Conservation (phyloP, 208 protist species). For the Leishmania arabica region DNA sequence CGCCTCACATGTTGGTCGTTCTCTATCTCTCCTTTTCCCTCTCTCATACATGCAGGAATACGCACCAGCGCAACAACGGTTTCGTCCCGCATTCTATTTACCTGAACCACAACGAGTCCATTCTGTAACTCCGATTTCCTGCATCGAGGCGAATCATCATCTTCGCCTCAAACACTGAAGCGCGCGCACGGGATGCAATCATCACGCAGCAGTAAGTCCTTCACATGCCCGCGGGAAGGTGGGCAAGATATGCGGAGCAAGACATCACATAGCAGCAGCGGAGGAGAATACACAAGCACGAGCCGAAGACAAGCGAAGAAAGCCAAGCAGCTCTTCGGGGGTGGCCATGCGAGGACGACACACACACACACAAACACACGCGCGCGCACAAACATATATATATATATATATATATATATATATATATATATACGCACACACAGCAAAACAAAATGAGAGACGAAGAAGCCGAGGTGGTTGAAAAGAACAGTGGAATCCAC, state of each 20-base stretch:
- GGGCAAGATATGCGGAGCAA: background rate
- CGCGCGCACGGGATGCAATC: no score
- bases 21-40: background rate
- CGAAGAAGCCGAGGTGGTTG: background rate
- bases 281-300: background rate
- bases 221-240: background rate
- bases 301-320: background rate
- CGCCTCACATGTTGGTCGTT: background rate
- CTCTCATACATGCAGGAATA: background rate
- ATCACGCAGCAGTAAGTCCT: background rate
- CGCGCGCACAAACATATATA: background rate
- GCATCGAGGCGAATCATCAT: background rate
- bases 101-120: background rate
- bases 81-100: background rate
- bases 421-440: background rate
- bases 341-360: background rate
- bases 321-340: background rate
- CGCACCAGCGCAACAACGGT: background rate
- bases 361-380: background rate
- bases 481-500: background rate
- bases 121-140: background rate
- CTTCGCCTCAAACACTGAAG: background rate
- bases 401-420: background rate
- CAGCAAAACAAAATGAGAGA: background rate
- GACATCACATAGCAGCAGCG: background rate